A percentile compares a stretch with the other conserved stretches of the same genome.
These are phyloP conservation scores for Aspergillus fructus DNA, from an alignment of 2,329 filamentous ascomycete species.

Conservation along the genomic window DNA sequence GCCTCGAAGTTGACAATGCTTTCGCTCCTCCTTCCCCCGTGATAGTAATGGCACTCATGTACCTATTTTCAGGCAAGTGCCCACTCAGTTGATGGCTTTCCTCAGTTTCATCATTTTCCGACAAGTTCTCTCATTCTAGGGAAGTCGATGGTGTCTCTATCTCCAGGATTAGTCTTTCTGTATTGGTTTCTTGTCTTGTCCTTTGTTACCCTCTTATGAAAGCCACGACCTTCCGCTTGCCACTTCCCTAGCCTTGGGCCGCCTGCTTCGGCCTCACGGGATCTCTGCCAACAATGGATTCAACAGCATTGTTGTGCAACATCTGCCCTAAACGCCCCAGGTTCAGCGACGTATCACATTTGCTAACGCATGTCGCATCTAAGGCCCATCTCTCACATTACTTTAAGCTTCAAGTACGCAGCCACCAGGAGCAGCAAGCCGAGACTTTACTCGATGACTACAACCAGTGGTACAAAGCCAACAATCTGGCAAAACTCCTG, in stretches of 20 bases:
- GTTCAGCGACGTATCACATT: slow-evolving; percentile 88
- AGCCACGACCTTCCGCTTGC: slow-evolving; percentile 20
- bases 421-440: slow-evolving; percentile 66
- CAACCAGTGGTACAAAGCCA: slow-evolving; percentile 72
- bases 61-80: slow-evolving; percentile 10
- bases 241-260: slow-evolving; percentile 20
- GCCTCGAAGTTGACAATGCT: neutral
- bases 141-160: slow-evolving; percentile 12
- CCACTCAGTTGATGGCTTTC: slow-evolving; percentile 9
- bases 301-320: slow-evolving; percentile 72
- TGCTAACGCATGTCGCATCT: slow-evolving; percentile 87
- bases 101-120: slow-evolving; percentile 20
- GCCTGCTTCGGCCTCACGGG: slow-evolving; percentile 9
- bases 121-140: slow-evolving; percentile 14
- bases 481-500: slow-evolving; percentile 71
- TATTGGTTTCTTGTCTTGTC: slow-evolving; percentile 22
- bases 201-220: slow-evolving; percentile 24
- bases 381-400: slow-evolving; percentile 87
- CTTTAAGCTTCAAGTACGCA: slow-evolving; percentile 75
- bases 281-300: slow-evolving; percentile 35
- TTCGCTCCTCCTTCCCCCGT: slow-evolving; percentile 1
- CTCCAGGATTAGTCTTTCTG: slow-evolving; percentile 21
- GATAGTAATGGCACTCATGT: neutral
- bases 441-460: slow-evolving; percentile 64
- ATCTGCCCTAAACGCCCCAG: slow-evolving; percentile 76